Evolutionary conservation across 2,329 filamentous ascomycete species (phyloP).

Genomic region (Whalleya microplaca): DNA sequence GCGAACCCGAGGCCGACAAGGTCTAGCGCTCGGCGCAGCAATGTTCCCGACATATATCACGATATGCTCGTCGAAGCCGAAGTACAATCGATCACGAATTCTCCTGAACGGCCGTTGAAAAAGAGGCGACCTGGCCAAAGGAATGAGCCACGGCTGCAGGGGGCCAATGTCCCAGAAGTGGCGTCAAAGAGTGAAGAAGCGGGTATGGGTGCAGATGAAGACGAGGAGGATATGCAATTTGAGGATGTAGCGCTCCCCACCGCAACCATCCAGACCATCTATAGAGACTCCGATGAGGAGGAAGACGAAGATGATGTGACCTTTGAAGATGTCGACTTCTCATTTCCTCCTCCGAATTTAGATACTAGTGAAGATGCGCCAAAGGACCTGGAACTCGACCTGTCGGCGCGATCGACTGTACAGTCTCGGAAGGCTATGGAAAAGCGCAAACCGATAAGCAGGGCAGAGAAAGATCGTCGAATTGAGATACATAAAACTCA

Average conservation of each 20-base stretch:
- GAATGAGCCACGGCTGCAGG: constrained; percentile 27
- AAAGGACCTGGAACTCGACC: constrained; percentile 54
- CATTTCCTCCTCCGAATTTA: constrained; percentile 28
- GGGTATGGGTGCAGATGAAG: constrained; percentile 40
- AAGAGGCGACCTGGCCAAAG: constrained; percentile 44
- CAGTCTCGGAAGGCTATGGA: constrained; percentile 39
- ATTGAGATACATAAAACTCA: constrained; percentile 86
- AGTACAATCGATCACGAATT: constrained; percentile 36
- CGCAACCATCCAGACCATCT: constrained; percentile 55
- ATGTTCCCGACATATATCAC: constrained; percentile 47
- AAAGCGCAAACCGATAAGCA: constrained; percentile 56
- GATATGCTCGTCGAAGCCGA: constrained; percentile 56
- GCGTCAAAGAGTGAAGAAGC: constrained; percentile 10
- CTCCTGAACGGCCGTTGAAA: constrained; percentile 46
- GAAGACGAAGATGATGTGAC: constrained; percentile 47
- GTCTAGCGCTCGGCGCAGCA: constrained; percentile 28
- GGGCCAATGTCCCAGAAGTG: constrained; percentile 16
- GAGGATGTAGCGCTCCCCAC: constrained; percentile 54
- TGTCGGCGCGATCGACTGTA: constrained; percentile 49
- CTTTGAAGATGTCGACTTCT: constrained; percentile 56
- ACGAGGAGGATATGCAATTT: constrained; percentile 50
- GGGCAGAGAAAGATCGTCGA: constrained; percentile 59
- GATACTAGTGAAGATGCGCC: constrained; percentile 30
- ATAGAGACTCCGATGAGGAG: constrained; percentile 49
- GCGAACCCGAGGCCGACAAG: constrained; percentile 29